Percentiles rank a stretch among this genome's conserved stretches.
Conservation (phyloP, 2,329 filamentous ascomycete species). For the Epicoccum nigrum region DNA sequence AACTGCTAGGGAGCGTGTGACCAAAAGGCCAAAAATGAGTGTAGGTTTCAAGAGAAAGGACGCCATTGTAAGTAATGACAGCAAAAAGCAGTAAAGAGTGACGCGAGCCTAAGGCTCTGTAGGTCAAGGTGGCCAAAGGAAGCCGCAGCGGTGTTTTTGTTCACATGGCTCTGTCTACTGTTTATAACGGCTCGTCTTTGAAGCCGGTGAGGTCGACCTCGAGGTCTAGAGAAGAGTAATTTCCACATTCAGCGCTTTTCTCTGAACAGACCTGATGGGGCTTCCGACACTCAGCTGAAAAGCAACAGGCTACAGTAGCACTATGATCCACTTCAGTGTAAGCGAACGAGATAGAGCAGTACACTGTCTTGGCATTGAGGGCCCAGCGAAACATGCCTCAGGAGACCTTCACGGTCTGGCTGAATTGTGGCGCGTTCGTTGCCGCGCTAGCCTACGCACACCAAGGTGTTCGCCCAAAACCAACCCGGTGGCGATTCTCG, state of each 20-base stretch:
- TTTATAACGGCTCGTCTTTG: slow-evolving; percentile 3
- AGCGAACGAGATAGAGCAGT: not conserved
- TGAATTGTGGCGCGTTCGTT: slow-evolving; percentile 8
- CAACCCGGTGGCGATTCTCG: not conserved
- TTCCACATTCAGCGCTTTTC: slow-evolving; percentile 9
- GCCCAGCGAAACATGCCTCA: not conserved
- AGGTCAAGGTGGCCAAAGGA: not conserved
- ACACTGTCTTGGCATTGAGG: slow-evolving; percentile 6
- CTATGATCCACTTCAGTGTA: not conserved
- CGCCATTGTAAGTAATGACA: slow-evolving; percentile 11
- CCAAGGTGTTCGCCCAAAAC: not conserved
- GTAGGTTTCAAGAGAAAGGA: slow-evolving; percentile 15
- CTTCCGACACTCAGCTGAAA: slow-evolving; percentile 10
- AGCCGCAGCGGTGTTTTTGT: not conserved
- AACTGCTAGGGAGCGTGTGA: slow-evolving; percentile 8
- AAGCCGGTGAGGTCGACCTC: not conserved
- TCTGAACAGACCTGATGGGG: slow-evolving; percentile 3
- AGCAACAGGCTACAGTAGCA: slow-evolving; percentile 4
- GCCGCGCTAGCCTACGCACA: not conserved
- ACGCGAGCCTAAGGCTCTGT: slow-evolving; percentile 12
- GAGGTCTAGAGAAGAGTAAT: slow-evolving; percentile 1
- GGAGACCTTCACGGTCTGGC: slow-evolving; percentile 1
- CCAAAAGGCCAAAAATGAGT: slow-evolving; percentile 14
- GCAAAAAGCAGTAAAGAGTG: slow-evolving; percentile 12
- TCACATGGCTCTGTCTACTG: not conserved